Evolutionary conservation across 1,284 basidiomycete genomes (phyloP).

Genomic region (Rhodotorula sp.): DNA sequence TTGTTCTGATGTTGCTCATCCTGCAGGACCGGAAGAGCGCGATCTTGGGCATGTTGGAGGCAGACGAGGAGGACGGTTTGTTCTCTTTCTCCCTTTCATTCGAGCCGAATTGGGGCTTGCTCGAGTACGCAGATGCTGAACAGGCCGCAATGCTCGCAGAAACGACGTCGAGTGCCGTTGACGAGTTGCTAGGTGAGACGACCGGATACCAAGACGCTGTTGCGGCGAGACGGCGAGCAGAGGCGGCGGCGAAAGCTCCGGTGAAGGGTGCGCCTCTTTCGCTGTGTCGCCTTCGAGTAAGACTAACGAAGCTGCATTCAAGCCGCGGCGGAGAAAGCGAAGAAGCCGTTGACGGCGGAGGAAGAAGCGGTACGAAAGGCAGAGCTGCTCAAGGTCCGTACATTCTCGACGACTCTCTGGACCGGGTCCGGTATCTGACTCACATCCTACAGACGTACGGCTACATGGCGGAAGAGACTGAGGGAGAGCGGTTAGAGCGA

Average conservation of each 20-base stretch:
- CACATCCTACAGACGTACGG: slow-evolving; percentile 24
- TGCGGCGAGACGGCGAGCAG: slow-evolving; percentile 11
- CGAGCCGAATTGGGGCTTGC: no score
- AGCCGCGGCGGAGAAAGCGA: neutral
- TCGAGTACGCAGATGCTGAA: neutral
- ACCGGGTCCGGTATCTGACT: neutral
- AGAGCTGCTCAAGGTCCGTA: slow-evolving; percentile 24
- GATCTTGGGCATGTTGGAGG: slow-evolving; percentile 35
- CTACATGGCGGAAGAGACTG: slow-evolving; percentile 29
- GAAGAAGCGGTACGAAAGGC: slow-evolving; percentile 30
- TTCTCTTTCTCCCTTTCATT: neutral
- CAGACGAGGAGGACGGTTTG: slow-evolving; percentile 36
- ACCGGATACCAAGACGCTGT: slow-evolving; percentile 10
- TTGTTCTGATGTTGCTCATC: neutral
- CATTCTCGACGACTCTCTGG: neutral
- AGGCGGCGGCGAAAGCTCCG: slow-evolving; percentile 16
- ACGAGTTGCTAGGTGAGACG: slow-evolving; percentile 26
- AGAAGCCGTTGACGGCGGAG: slow-evolving; percentile 24
- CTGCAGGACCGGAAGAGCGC: slow-evolving; percentile 37
- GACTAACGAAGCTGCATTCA: rapidly evolving
- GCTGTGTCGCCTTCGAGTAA: neutral
- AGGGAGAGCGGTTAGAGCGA: slow-evolving; percentile 8
- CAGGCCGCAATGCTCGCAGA: slow-evolving; percentile 4
- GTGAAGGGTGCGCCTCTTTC: slow-evolving; percentile 9
- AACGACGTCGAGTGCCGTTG: neutral